Evolutionary conservation across 306 rosid genomes (phyloP).

Genomic region (Nissolia schottii): DNA sequence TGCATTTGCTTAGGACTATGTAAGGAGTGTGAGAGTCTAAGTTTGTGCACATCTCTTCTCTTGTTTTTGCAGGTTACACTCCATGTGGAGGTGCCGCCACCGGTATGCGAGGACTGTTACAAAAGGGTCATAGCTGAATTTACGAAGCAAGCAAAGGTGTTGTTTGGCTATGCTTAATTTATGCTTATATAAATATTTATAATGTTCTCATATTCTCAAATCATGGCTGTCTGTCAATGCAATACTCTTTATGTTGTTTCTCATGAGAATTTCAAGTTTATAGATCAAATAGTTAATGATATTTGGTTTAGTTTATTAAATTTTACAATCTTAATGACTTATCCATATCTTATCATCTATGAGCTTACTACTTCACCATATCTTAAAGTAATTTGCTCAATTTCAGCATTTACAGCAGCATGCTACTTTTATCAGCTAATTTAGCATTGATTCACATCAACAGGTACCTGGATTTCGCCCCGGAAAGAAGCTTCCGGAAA

Average conservation of each 20-base stretch:
- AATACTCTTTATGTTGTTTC: not conserved
- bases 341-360: not conserved
- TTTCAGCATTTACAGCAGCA: constrained; percentile 5
- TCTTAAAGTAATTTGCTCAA: not conserved
- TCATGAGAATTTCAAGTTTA: not conserved
- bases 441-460: not conserved
- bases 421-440: constrained; percentile 17
- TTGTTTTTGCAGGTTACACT: constrained; percentile 78
- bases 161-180: not conserved
- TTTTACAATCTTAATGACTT: not conserved
- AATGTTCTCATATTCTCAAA: not conserved
- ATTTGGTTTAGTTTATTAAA: not conserved
- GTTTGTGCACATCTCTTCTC: constrained; percentile 2
- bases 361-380: not conserved
- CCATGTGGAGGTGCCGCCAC: constrained; percentile 73
- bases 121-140: constrained; percentile 59
- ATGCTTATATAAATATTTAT: not conserved
- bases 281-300: not conserved
- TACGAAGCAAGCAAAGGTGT: constrained; percentile 76
- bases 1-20: not conserved
- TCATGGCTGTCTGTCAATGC: not conserved
- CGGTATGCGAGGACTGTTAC: constrained; percentile 85
- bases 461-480: constrained; percentile 92
- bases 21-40: not conserved
- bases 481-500: constrained; percentile 74